A percentile compares a stretch with the other conserved stretches of the same genome.
These are phyloP conservation scores for Heteromeles arbutifolia DNA, from an alignment of 306 rosid genomes.

Conservation along the genomic window DNA sequence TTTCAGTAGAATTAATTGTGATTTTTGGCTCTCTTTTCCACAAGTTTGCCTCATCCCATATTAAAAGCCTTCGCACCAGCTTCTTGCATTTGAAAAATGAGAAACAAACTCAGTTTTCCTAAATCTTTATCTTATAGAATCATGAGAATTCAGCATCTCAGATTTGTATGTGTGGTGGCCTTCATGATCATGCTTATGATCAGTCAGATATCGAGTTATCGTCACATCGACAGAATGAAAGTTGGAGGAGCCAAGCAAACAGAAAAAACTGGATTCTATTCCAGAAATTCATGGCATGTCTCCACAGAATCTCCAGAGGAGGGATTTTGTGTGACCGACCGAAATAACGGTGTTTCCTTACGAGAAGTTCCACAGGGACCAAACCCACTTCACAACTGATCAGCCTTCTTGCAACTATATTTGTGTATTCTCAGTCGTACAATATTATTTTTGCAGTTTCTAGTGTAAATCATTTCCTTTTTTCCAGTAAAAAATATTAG, in stretches of 20 bases:
- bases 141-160: constrained; percentile 51
- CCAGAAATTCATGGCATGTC: constrained; percentile 41
- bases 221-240: constrained; percentile 28
- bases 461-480: constrained; percentile 14
- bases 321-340: constrained; percentile 15
- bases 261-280: constrained; percentile 18
- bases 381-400: constrained; percentile 84
- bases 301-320: constrained; percentile 28
- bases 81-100: constrained; percentile 13
- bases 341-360: constrained; percentile 44
- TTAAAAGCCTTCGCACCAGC: constrained; percentile 23
- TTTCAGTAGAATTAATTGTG: constrained; percentile 23
- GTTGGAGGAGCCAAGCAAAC: constrained; percentile 33
- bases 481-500: constrained; percentile 10
- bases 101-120: constrained; percentile 19
- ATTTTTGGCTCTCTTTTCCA: constrained; percentile 44
- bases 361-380: constrained; percentile 75
- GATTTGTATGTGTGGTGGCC: constrained; percentile 36
- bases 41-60: constrained; percentile 32
- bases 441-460: constrained; percentile 32
- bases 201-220: constrained; percentile 43
- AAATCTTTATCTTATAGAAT: constrained; percentile 7
- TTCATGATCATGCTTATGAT: constrained; percentile 43
- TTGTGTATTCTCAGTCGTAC: constrained; percentile 22
- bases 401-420: constrained; percentile 19